Evolutionary conservation across 2,329 filamentous ascomycete genomes (phyloP), one percentile per base, ranked within the genome.

Genomic region (Blumeria hordei): DNA sequence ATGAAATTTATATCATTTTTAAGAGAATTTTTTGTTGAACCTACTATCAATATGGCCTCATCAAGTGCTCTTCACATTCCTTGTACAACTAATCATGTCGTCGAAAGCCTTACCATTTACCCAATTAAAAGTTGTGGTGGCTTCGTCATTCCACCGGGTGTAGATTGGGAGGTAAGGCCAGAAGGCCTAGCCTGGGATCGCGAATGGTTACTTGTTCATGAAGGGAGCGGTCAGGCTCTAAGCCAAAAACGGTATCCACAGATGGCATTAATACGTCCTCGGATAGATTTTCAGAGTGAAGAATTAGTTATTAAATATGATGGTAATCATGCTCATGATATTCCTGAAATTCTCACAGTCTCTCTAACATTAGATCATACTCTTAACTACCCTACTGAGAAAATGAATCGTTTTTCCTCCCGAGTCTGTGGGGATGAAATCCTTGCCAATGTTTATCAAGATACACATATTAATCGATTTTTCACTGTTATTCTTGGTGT

Each of bases 101-200:
- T 87, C n/a, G 77, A 83, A 58, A 72, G 72, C 54, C 74, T 88
- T 14, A 78, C 74, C 0, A 76, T 96, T 0, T 98, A 88, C 63
- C 92, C 92, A 0, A 88, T 98, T 64, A 98, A 98, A 67, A 94
- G 88, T 65, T 96, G 92, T 62, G 85, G 80, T 14, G 85, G 85
- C 0, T 94, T 83, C 65, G 71, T 71, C 37, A 72, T 96, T 34
- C 82, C 87, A 1, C 58, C 68, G 0, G 74, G 71, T 1, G 70
- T 69, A 7, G 64, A 72, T 12, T 98, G 92, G 92, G 79, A 85
- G 61, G 74, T 96, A 18, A 78, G 76, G 55, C 72, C 76, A 7
- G 88, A 95, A 69, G 92, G 92, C 0, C 72, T 98, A 2, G 83
- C 81, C 8, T 96, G 90, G 88, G 92, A 98, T 66, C 76, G 92